A percentile compares a stretch with the other conserved stretches of the same genome.
These are phyloP conservation scores for Colletotrichum chrysophilum DNA, from an alignment of 2,329 filamentous ascomycete genomes.

Conservation along the genomic window DNA sequence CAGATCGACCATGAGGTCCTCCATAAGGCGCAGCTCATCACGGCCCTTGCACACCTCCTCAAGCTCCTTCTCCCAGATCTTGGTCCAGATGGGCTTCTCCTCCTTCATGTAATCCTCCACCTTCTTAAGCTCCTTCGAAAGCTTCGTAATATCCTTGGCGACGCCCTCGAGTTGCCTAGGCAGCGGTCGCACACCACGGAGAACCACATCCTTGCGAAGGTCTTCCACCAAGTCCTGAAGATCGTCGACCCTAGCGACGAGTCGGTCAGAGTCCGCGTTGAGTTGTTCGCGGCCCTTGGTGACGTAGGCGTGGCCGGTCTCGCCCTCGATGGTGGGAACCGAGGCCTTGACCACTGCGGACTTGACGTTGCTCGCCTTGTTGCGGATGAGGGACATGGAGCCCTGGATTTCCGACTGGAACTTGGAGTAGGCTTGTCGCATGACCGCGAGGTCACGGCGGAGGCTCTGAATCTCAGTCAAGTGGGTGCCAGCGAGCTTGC, in stretches of 20 bases:
- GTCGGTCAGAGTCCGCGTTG: slow-evolving; percentile 83
- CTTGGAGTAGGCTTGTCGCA: slow-evolving; percentile 90
- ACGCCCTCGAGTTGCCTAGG: slow-evolving; percentile 90
- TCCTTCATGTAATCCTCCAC: slow-evolving; percentile 90
- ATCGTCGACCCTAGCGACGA: slow-evolving; percentile 93
- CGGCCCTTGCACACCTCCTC: slow-evolving; percentile 95
- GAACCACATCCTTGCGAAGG: slow-evolving; percentile 94
- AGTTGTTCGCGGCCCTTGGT: slow-evolving; percentile 86
- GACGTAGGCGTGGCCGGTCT: slow-evolving; percentile 85
- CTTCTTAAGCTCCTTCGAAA: slow-evolving; percentile 88
- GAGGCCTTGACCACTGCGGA: slow-evolving; percentile 72
- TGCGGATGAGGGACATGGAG: slow-evolving; percentile 83
- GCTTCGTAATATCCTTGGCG: slow-evolving; percentile 82
- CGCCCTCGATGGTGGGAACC: slow-evolving; percentile 74
- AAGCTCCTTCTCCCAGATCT: slow-evolving; percentile 98
- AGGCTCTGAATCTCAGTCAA: slow-evolving; percentile 81
- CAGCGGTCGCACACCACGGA: slow-evolving; percentile 87
- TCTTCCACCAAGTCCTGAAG: slow-evolving; percentile 98
- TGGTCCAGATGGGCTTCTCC: slow-evolving; percentile 97
- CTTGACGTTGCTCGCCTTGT: slow-evolving; percentile 84
- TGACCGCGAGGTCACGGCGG: slow-evolving; percentile 85
- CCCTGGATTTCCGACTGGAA: slow-evolving; percentile 88
- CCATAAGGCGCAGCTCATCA: slow-evolving; percentile 93
- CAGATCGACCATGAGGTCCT: slow-evolving; percentile 90
- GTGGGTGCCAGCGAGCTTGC: slow-evolving; percentile 64